Evolutionary conservation across 352 stramenopile species (phyloP).

Genomic region (Globisporangium paroecandrum): DNA sequence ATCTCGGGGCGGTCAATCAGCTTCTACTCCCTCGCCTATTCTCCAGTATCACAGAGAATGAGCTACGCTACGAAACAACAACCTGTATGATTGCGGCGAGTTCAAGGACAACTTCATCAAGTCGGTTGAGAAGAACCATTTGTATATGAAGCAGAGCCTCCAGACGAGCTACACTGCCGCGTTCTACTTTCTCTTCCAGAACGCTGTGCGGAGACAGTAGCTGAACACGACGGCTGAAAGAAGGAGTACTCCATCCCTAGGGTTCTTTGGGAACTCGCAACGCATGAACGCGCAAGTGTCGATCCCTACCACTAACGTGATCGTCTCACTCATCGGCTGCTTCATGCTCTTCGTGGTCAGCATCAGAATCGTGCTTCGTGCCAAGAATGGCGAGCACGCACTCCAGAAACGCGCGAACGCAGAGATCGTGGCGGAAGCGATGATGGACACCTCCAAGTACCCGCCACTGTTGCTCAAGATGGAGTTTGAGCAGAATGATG

Average conservation of each 20-base stretch:
- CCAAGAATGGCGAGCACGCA: not conserved
- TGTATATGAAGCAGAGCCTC: slow-evolving; percentile 38
- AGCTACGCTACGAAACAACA: too few relatives aligned
- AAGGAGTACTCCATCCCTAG: not conserved
- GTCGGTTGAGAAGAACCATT: slow-evolving; percentile 10
- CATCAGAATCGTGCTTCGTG: not conserved
- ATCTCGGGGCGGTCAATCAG: too few relatives aligned
- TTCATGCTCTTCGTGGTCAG: not conserved
- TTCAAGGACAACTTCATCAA: too few relatives aligned
- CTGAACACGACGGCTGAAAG: too few relatives aligned
- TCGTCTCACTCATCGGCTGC: slow-evolving; percentile 1
- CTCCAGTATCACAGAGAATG: too few relatives aligned
- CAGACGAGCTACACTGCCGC: slow-evolving; percentile 33
- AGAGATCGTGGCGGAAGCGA: not conserved
- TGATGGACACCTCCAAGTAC: too few relatives aligned
- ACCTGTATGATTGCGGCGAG: too few relatives aligned
- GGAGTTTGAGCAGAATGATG: too few relatives aligned
- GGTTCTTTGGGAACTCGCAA: not conserved
- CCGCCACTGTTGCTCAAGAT: too few relatives aligned
- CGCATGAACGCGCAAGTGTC: not conserved
- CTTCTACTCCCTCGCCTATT: too few relatives aligned
- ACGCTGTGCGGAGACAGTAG: slow-evolving; percentile 12
- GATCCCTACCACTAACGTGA: not conserved
- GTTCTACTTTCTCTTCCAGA: slow-evolving; percentile 39
- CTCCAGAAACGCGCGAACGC: slow-evolving; percentile 8